Percentiles rank a stretch among this genome's conserved stretches.
phyloP scores from a whole-genome alignment of 2,329 filamentous ascomycete genomes.

The Phialophora tarda region DNA sequence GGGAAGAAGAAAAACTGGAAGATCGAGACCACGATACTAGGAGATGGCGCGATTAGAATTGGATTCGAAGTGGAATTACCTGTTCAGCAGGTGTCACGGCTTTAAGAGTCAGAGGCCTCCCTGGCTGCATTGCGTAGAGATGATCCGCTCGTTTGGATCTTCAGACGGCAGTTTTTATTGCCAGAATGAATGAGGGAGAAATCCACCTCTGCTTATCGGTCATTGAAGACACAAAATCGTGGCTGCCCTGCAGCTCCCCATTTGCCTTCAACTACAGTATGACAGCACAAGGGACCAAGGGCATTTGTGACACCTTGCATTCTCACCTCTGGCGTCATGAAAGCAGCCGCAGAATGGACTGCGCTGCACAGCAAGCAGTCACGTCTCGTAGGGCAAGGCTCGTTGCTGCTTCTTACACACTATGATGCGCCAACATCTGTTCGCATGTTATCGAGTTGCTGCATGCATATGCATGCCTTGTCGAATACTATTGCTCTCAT shows the following conservation, averaged over 20 bases:
- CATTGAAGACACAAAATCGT: background rate
- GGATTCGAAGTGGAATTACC: background rate
- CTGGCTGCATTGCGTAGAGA: background rate
- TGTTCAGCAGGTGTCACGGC: conserved; percentile 1
- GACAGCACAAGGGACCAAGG: background rate
- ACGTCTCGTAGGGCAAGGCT: conserved; percentile 1
- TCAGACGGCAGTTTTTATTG: background rate
- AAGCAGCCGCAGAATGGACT: background rate
- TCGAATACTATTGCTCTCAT: background rate
- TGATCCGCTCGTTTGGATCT: background rate
- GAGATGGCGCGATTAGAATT: conserved; percentile 2
- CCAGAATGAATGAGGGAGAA: background rate
- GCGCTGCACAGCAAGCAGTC: background rate
- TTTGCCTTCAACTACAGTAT: background rate
- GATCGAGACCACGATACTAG: conserved; percentile 4
- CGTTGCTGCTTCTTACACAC: conserved; percentile 6
- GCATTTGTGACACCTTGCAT: background rate
- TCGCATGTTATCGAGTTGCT: conserved; percentile 10
- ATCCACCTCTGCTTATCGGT: conserved; percentile 5
- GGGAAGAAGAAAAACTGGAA: conserved; percentile 17
- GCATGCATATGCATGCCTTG: conserved; percentile 6
- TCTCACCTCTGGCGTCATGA: background rate
- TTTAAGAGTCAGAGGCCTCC: background rate
- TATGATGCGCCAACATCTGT: conserved; percentile 5
- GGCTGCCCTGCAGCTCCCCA: background rate